These are phyloP conservation scores for Pelargonium fulgidum DNA, from an alignment of 441 rosid genomes.

Conservation along the genomic window DNA sequence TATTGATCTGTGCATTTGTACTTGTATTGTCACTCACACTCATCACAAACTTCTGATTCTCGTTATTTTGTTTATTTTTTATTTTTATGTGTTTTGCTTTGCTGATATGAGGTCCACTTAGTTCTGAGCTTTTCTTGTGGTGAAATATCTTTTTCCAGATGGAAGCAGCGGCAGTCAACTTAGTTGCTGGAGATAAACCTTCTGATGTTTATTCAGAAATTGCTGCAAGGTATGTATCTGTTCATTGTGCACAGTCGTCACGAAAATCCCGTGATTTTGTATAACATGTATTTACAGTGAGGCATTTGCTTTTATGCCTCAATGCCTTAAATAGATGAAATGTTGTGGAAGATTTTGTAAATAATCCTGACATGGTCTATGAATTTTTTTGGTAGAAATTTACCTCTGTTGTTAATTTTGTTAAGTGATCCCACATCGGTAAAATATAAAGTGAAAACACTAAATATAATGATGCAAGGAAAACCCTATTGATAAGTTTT, in stretches of 20 bases:
- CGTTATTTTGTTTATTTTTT: neutral
- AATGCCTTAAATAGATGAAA: neutral
- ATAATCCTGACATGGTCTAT: neutral
- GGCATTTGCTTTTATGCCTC: no score
- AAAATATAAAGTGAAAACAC: no score
- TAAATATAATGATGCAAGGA: no score
- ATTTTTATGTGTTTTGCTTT: neutral
- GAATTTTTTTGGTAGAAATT: neutral
- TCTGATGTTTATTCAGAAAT: constrained; percentile 96
- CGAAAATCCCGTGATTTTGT: constrained; percentile 7
- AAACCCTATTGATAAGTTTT: no score
- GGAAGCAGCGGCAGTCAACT: constrained; percentile 94
- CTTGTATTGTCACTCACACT: neutral
- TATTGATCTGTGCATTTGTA: neutral
- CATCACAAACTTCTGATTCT: no score
- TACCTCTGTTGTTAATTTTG: neutral
- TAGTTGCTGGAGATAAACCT: constrained; percentile 74
- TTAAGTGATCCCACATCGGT: no score
- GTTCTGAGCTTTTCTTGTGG: constrained; percentile 24
- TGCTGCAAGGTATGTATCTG: constrained; percentile 58
- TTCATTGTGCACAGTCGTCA: constrained; percentile 3
- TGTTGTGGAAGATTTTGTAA: neutral
- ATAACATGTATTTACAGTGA: constrained; percentile 10
- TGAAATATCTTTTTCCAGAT: constrained; percentile 39
- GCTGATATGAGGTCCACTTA: constrained; percentile 14